phyloP scores from a whole-genome alignment of 2,329 filamentous ascomycete genomes.

The Claviceps capensis region DNA sequence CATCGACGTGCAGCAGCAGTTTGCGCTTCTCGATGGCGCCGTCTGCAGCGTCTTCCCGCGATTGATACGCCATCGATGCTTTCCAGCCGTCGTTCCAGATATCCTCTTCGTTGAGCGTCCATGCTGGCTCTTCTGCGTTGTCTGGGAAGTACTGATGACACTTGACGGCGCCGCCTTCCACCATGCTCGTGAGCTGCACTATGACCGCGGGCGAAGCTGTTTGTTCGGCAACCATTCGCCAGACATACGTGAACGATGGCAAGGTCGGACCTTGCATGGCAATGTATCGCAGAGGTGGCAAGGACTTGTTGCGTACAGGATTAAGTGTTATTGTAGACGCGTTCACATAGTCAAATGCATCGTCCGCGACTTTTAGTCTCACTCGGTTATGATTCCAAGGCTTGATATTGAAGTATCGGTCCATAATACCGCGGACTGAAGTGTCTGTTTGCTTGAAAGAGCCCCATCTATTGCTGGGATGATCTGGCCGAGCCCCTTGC shows the following conservation, averaged over 20 bases:
- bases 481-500: constrained; percentile 24
- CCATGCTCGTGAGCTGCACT: constrained; percentile 86
- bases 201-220: constrained; percentile 60
- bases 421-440: constrained; percentile 32
- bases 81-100: constrained; percentile 54
- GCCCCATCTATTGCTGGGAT: constrained; percentile 20
- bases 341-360: constrained; percentile 67
- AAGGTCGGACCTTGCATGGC: constrained; percentile 85
- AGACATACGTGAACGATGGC: constrained; percentile 66
- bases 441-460: constrained; percentile 21
- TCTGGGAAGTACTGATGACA: constrained; percentile 80
- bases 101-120: constrained; percentile 47
- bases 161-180: constrained; percentile 66
- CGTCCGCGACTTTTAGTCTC: constrained; percentile 62
- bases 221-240: constrained; percentile 91
- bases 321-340: constrained; percentile 55
- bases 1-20: constrained; percentile 43
- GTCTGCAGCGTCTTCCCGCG: constrained; percentile 37
- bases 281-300: constrained; percentile 53
- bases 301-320: constrained; percentile 24
- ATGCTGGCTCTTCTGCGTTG: constrained; percentile 35
- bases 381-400: constrained; percentile 82
- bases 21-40: constrained; percentile 62
- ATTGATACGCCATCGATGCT: constrained; percentile 55
- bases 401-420: constrained; percentile 82